A percentile compares a stretch with the other conserved stretches of the same genome.
These are phyloP conservation scores for Miamiensis avidus DNA, from an alignment of 169 alveolate genomes.

Conservation along the genomic window DNA sequence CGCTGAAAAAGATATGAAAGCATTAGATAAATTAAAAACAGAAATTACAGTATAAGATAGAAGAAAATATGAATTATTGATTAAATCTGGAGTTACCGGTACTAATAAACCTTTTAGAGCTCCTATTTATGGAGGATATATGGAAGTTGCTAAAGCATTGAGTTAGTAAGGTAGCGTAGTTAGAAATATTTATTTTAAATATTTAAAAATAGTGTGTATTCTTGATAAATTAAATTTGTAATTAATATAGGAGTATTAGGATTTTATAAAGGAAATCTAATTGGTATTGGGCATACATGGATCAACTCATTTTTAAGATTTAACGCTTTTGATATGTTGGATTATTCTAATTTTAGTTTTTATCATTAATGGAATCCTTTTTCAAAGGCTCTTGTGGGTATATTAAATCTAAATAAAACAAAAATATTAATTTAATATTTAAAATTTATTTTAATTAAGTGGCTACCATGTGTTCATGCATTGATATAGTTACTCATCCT, in stretches of 20 bases:
- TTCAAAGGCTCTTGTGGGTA: constrained; percentile 6
- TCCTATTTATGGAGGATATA: constrained; percentile 36
- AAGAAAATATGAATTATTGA: constrained; percentile 39
- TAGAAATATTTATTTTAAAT: too few species aligned
- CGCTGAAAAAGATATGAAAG: constrained; percentile 14
- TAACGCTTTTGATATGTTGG: constrained; percentile 24
- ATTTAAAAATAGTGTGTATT: not conserved
- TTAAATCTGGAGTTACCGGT: constrained; percentile 38
- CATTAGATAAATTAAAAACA: constrained; percentile 28
- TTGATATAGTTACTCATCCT: constrained; percentile 32
- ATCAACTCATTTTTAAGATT: constrained; percentile 23
- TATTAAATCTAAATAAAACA: not conserved
- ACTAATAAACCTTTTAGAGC: constrained; percentile 40
- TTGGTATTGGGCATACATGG: constrained; percentile 23
- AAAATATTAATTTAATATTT: not conserved
- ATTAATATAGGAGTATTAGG: constrained; percentile 6
- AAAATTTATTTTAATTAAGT: constrained; percentile 3
- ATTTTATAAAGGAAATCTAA: constrained; percentile 34
- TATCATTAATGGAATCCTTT: constrained; percentile 33
- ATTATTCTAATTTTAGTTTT: constrained; percentile 11
- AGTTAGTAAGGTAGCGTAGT: constrained; percentile 12
- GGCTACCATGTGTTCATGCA: constrained; percentile 3
- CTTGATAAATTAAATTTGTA: too few species aligned
- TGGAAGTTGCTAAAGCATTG: constrained; percentile 26
- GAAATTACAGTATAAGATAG: constrained; percentile 35